Evolutionary conservation across 2,329 filamentous ascomycete species (phyloP), one percentile per base, ranked within the genome.

Genomic region (Colletotrichum tamarilloi): DNA sequence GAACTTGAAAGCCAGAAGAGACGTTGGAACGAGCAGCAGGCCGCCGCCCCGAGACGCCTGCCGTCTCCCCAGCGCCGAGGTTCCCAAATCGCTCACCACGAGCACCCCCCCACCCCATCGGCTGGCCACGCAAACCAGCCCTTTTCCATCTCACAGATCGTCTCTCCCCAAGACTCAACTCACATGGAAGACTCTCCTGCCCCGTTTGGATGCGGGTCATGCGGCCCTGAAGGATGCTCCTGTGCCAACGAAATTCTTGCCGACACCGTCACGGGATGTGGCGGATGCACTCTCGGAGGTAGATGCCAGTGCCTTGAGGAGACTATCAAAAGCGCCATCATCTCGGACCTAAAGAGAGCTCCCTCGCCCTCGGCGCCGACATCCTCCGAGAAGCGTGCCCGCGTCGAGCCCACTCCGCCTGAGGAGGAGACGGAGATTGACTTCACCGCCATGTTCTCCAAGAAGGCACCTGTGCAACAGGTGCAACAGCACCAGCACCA

Each of bases 341-440:
- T 82, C n/a, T 74, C 82, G 8, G 84, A 85, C 57, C 79, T 89
- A 46, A 91, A 91, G 81, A 83, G 89, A 53, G 84, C 87, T 2
- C 80, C 82, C 2, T 89, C 88, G 1, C 85, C 85, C 1, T 84
- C 85, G 1, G 81, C 79, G 4, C 71, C 80, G 19, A 81, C 77
- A 0, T 85, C 86, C 0, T 81, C 84, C 2, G 89, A 89, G 75
- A 93, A 93, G 80, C 87, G 89, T 42, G 86, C 86, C 55, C 87
- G 87, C 24, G 81, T 87, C 3, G 85, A 89, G 68, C 81, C 82
- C 16, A 81, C 85, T 64, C 84, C 83, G 67, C 81, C 85, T 69
- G 86, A 92, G 77, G 91, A 93, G 67, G 84, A 86, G 67, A 87
- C 91, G 75, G 94, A 95, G 82, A 92, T 92, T 58, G 93, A 95